Base-by-base conservation (phyloP, 805 yeast species). In the Metschnikowia arizonensis region DNA sequence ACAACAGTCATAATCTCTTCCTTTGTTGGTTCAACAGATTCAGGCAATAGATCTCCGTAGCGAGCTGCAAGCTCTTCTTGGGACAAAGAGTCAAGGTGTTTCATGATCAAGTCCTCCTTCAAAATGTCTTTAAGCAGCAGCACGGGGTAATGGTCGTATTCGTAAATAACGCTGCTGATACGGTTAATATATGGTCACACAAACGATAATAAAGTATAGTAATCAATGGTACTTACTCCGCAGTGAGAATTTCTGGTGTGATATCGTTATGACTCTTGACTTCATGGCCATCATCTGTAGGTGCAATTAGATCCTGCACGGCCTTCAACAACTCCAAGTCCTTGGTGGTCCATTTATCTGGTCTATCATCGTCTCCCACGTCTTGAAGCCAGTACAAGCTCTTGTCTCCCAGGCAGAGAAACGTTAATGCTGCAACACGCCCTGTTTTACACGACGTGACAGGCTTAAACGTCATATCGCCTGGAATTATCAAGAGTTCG, bases 381-480 rank as follows among this genome's bases (percentile, higher is more conserved):
- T 81, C 86, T 64, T 88, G 96, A 66, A 88, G 68, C 96, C 96
- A 88, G 59, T 74, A 78, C 54, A 78, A 62, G 50, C 69, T 68
- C 54, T 69, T 76, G 30, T 83, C 82, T 40, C 85, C 85, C 23
- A 87, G 77, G 47, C 81, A 72, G 53, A 73, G 69, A 61, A 83
- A 83, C 48, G 77, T 75, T 64, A 84, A 72, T 19, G 82, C 81
- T 53, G 80, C 82, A 12, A 88, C 89, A 49, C 96, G 73, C 12
- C 96, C 96, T 0, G 88, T 78, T 34, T 67, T 76, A 63, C 95
- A 85, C 24, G 86, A 78, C 41, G 72, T 63, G 35, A 86, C 79
- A 44, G 78, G 85, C 50, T 77, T 77, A 81, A 89, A 86, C 34
- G 83, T 78, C 42, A 85, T 91, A 58, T 88, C 96, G 1, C 95